These are phyloP conservation scores for Boletus bicolor DNA, from an alignment of 768 basidiomycete genomes.

Conservation along the genomic window DNA sequence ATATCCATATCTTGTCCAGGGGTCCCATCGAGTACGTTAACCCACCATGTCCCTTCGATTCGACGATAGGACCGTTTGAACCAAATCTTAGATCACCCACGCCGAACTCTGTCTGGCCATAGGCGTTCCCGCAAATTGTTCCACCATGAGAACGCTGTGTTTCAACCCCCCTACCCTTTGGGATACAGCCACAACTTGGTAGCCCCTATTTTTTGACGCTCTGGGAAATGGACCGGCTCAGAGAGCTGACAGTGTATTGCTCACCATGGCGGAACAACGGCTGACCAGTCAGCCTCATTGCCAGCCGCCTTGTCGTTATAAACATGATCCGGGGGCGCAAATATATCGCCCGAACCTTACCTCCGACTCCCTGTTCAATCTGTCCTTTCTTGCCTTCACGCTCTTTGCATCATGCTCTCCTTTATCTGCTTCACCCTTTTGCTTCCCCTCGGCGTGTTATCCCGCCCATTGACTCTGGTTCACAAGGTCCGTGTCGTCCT, in stretches of 20 bases:
- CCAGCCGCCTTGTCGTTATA: slow-evolving; percentile 14
- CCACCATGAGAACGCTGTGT: no score
- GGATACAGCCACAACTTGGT: no score
- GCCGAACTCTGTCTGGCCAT: no score
- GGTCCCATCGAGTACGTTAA: no score
- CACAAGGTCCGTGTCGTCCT: slow-evolving; percentile 5
- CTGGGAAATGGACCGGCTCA: neutral
- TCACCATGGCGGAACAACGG: neutral
- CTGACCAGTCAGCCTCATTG: slow-evolving; percentile 9
- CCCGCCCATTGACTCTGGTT: slow-evolving; percentile 18
- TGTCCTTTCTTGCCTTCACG: neutral
- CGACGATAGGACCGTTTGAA: neutral
- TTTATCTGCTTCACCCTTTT: slow-evolving; percentile 17
- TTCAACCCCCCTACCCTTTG: no score
- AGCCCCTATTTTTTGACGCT: neutral
- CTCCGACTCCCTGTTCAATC: neutral
- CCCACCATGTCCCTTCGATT: neutral
- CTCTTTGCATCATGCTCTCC: slow-evolving; percentile 25
- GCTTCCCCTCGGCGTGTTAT: slow-evolving; percentile 14
- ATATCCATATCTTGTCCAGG: no score
- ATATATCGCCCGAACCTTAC: neutral
- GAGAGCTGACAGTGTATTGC: neutral
- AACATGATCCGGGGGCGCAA: neutral
- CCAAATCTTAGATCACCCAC: neutral
- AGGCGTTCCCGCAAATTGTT: no score